These are phyloP conservation scores for Astrephomene gubernaculifera DNA, from an alignment of 139 green algal genomes.

Conservation along the genomic window DNA sequence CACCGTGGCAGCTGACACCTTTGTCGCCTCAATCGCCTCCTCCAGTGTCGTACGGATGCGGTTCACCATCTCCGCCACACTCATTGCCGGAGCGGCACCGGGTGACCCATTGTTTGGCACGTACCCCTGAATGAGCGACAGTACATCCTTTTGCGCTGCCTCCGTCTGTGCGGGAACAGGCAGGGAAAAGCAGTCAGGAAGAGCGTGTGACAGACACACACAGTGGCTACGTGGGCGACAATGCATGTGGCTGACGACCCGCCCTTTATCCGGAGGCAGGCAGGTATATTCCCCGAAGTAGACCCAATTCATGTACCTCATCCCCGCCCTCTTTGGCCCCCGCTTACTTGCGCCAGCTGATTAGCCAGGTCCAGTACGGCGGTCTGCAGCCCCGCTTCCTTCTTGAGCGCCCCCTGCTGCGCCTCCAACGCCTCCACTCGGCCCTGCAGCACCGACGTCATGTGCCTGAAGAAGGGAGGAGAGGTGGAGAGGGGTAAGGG, in stretches of 20 bases:
- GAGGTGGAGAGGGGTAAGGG: neutral
- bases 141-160: slow-evolving; percentile 27
- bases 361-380: slow-evolving; percentile 8
- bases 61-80: slow-evolving; percentile 29
- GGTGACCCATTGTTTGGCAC: too few species aligned
- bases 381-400: slow-evolving; percentile 6
- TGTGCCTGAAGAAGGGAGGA: neutral
- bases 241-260: too few species aligned
- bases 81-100: neutral
- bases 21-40: slow-evolving; percentile 18
- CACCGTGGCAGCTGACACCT: neutral
- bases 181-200: neutral
- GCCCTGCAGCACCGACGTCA: slow-evolving; percentile 8
- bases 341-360: neutral
- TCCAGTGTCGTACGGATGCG: slow-evolving; percentile 18
- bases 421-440: slow-evolving; percentile 4
- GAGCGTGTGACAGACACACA: neutral
- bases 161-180: slow-evolving; percentile 4
- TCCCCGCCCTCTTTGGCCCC: too few species aligned
- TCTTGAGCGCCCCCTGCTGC: slow-evolving; percentile 1
- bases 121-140: slow-evolving; percentile 35
- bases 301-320: too few species aligned
- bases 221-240: too few species aligned
- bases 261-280: too few species aligned
- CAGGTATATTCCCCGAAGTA: too few species aligned